These are phyloP conservation scores for Populus hybrid DNA, from an alignment of 441 rosid species.

Conservation along the genomic window DNA sequence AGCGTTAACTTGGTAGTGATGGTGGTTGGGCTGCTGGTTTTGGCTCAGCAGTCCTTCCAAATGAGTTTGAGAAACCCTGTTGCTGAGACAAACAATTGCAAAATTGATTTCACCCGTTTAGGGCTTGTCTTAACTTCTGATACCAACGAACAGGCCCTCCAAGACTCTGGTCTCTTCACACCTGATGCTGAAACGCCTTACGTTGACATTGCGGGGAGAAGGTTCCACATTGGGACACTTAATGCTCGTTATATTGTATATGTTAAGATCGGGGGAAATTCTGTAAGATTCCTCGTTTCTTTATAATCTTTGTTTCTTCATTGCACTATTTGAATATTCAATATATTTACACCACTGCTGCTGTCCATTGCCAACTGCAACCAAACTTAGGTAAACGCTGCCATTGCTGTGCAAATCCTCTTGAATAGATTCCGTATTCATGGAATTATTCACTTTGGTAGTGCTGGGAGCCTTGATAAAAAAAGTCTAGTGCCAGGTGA, in stretches of 20 bases:
- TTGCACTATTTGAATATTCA: too few relatives aligned
- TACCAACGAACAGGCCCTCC: not conserved
- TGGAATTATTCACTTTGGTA: too few relatives aligned
- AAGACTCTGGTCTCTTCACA: not conserved
- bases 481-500: not conserved
- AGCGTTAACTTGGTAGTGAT: not conserved
- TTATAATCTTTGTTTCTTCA: too few relatives aligned
- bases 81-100: not conserved
- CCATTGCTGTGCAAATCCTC: too few relatives aligned
- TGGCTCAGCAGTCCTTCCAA: not conserved
- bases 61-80: not conserved
- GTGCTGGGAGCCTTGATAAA: too few relatives aligned
- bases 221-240: not conserved
- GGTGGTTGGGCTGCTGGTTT: slow-evolving; percentile 1
- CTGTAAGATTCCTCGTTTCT: too few relatives aligned
- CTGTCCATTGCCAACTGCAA: too few relatives aligned
- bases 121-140: not conserved
- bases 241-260: too few relatives aligned
- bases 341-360: too few relatives aligned
- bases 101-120: not conserved
- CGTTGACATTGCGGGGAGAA: slow-evolving; percentile 13
- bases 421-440: too few relatives aligned
- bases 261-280: too few relatives aligned
- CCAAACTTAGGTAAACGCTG: too few relatives aligned
- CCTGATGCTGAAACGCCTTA: not conserved